phyloP scores from a whole-genome alignment of 352 stramenopile species.

The Phytophthora pini region DNA sequence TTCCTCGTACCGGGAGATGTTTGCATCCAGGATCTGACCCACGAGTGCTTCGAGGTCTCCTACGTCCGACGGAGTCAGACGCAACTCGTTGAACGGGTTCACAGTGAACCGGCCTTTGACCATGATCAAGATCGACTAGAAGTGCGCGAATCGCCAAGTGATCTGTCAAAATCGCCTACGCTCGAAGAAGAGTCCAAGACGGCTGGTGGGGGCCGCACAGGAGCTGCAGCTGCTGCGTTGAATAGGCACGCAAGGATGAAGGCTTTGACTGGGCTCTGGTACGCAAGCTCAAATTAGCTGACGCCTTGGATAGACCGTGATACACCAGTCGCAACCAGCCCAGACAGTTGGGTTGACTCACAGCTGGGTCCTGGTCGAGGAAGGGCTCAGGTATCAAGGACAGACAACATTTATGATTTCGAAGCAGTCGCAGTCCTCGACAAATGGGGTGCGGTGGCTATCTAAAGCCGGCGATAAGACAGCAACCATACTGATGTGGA shows the following conservation, averaged over 20 bases:
- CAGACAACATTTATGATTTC: not conserved
- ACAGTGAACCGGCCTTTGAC: slow-evolving; percentile 43
- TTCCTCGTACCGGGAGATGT: slow-evolving; percentile 41
- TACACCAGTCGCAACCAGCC: not conserved
- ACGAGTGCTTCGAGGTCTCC: slow-evolving; percentile 35
- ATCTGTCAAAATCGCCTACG: not conserved
- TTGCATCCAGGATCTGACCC: slow-evolving; percentile 34
- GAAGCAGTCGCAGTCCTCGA: not conserved
- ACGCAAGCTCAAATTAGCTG: not conserved
- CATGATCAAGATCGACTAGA: not conserved
- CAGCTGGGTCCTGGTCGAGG: slow-evolving; percentile 3
- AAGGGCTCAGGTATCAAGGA: slow-evolving; percentile 7
- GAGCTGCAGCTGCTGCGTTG: slow-evolving; percentile 21
- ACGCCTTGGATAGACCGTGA: not conserved
- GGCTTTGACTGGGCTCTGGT: not conserved
- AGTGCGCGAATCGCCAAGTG: slow-evolving; percentile 22
- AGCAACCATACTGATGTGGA: too few species aligned
- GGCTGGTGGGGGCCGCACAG: slow-evolving; percentile 11
- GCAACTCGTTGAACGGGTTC: slow-evolving; percentile 41
- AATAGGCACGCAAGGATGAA: slow-evolving; percentile 22
- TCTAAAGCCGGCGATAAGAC: slow-evolving; percentile 15
- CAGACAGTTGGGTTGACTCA: not conserved
- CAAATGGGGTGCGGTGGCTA: slow-evolving; percentile 2
- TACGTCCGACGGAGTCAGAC: slow-evolving; percentile 35
- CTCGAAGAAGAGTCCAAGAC: not conserved